These are phyloP conservation scores for Hibiscus tridactylites DNA, from an alignment of 345 rosid genomes.

Conservation along the genomic window DNA sequence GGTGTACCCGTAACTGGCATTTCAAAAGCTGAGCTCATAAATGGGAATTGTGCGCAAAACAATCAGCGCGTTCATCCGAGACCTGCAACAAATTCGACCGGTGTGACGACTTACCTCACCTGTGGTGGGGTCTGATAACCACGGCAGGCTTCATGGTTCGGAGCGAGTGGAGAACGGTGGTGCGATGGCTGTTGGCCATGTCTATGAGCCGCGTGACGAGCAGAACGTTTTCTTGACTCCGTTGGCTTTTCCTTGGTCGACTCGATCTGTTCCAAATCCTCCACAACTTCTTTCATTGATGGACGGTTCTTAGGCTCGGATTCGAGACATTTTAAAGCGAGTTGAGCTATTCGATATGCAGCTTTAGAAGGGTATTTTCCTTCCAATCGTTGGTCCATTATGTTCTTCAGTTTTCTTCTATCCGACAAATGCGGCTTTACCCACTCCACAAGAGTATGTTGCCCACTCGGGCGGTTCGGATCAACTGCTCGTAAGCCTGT, in stretches of 20 bases:
- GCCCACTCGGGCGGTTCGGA: conserved; percentile 56
- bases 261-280: conserved; percentile 46
- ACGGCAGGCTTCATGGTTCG: conserved; percentile 21
- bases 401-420: conserved; percentile 54
- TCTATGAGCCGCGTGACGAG: too few relatives aligned
- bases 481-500: conserved; percentile 80
- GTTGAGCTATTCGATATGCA: conserved; percentile 56
- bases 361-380: conserved; percentile 78
- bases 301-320: conserved; percentile 74
- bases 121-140: conserved; percentile 19
- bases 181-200: conserved; percentile 33
- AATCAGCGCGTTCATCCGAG: not conserved
- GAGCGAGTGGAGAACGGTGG: conserved; percentile 46
- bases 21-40: not conserved
- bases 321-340: conserved; percentile 63
- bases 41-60: not conserved
- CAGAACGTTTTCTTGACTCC: conserved; percentile 43
- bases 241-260: conserved; percentile 39
- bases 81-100: not conserved
- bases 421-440: conserved; percentile 65
- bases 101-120: conserved; percentile 10
- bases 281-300: conserved; percentile 73
- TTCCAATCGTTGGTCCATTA: conserved; percentile 65
- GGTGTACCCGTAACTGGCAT: not conserved
- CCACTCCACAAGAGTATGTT: conserved; percentile 70